A percentile compares a stretch with the other conserved stretches of the same genome.
Conservation (phyloP, 2,329 filamentous ascomycete species). For the Zymoseptoria ardabiliae region DNA sequence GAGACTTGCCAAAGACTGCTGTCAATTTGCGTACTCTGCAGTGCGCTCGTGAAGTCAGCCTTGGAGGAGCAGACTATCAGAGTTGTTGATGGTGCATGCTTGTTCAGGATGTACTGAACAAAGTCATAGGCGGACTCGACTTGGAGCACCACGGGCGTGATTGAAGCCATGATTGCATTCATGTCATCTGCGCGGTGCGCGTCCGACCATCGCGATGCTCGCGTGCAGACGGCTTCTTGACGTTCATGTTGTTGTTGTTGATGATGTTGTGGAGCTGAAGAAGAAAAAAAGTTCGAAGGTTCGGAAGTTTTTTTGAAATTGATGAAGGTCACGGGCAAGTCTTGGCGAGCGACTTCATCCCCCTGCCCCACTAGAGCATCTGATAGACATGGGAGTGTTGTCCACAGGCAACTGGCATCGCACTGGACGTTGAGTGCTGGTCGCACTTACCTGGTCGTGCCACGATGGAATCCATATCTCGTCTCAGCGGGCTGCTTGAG, state of each 20-base stretch:
- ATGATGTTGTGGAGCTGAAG: background rate
- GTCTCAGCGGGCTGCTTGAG: slow-evolving; percentile 89
- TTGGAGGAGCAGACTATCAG: slow-evolving; percentile 64
- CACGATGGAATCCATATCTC: slow-evolving; percentile 88
- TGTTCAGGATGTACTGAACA: slow-evolving; percentile 55
- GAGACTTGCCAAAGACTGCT: slow-evolving; percentile 29
- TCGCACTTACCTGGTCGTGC: slow-evolving; percentile 12
- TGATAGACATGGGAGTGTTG: background rate
- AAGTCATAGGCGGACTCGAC: slow-evolving; percentile 42
- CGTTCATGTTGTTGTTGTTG: background rate
- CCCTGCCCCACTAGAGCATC: background rate
- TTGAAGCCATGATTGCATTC: slow-evolving; percentile 5
- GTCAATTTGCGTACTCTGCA: slow-evolving; percentile 30
- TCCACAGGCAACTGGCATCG: background rate
- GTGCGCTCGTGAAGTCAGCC: slow-evolving; percentile 55
- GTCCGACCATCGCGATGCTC: background rate
- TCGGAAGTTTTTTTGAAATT: background rate
- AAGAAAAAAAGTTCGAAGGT: background rate
- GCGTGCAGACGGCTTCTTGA: background rate
- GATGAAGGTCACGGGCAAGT: background rate
- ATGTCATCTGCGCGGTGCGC: background rate
- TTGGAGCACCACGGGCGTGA: slow-evolving; percentile 33
- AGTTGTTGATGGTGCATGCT: slow-evolving; percentile 52
- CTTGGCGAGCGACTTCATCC: background rate
- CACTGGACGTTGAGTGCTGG: background rate